Percentiles rank a stretch among this genome's conserved stretches.
These are phyloP conservation scores for Rhamnella rubrinervis DNA, from an alignment of 331 rosid species.

Conservation along the genomic window DNA sequence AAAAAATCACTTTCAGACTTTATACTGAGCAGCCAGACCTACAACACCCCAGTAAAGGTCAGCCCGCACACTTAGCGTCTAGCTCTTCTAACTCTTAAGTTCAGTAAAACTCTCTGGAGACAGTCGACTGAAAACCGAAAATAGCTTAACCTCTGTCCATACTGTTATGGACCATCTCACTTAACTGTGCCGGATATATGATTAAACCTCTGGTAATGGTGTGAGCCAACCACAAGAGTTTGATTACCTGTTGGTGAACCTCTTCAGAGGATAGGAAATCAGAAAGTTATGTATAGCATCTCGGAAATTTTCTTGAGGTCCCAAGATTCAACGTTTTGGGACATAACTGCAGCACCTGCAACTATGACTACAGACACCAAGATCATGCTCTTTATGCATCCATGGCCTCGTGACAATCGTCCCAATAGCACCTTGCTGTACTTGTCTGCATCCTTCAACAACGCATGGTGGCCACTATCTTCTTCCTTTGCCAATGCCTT, in stretches of 20 bases:
- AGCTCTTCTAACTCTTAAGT: conserved; percentile 3
- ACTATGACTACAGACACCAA: conserved; percentile 31
- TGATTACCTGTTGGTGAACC: conserved; percentile 2
- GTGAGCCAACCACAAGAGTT: not conserved
- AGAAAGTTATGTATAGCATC: conserved; percentile 27
- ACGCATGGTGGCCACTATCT: conserved; percentile 18
- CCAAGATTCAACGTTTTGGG: conserved; percentile 35
- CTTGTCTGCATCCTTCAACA: conserved; percentile 44
- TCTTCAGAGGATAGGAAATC: not conserved
- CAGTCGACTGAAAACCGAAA: conserved; percentile 18
- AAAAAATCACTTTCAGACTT: too few species aligned
- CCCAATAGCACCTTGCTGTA: conserved; percentile 31
- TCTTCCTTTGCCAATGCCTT: conserved; percentile 32
- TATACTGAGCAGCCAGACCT: not conserved
- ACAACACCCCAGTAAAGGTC: not conserved
- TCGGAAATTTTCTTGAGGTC: conserved; percentile 34
- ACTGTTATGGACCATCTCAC: conserved; percentile 16
- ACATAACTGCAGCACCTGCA: conserved; percentile 32
- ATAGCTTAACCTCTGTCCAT: conserved; percentile 27
- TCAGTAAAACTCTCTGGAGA: conserved; percentile 10
- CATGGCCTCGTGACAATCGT: conserved; percentile 31
- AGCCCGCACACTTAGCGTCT: not conserved
- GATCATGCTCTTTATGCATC: conserved; percentile 36
- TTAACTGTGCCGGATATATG: conserved; percentile 6
- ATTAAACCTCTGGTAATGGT: conserved; percentile 12